Conservation (phyloP, 257 asterid species). For the Nicotiana tabacum region DNA sequence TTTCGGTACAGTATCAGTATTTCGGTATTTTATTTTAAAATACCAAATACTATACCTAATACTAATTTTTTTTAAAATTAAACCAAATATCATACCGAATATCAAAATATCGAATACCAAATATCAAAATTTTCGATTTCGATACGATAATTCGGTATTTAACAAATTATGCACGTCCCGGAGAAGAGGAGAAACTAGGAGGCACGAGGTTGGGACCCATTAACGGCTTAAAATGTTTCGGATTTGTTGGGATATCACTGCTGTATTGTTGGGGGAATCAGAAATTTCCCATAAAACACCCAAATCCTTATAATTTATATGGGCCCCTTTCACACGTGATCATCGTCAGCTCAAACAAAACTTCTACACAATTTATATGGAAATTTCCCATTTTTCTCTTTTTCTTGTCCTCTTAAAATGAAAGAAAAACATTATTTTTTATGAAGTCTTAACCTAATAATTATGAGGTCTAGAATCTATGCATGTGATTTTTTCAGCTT, state of each 20-base stretch:
- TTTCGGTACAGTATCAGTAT: too few species aligned
- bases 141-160: too few species aligned
- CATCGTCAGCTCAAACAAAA: not conserved
- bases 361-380: not conserved
- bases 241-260: conserved; percentile 28
- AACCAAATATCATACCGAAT: too few species aligned
- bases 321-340: conserved; percentile 29
- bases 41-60: too few species aligned
- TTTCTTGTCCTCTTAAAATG: not conserved
- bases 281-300: conserved; percentile 39
- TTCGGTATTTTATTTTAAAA: too few species aligned
- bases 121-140: too few species aligned
- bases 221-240: conserved; percentile 40
- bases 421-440: too few species aligned
- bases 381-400: too few species aligned
- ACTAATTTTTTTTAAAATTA: too few species aligned
- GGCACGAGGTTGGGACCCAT: conserved; percentile 31
- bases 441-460: not conserved
- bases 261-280: conserved; percentile 26
- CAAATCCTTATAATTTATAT: conserved; percentile 25
- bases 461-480: not conserved
- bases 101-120: too few species aligned
- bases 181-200: not conserved
- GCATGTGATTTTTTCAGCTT: not conserved
- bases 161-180: too few species aligned